phyloP scores from a whole-genome alignment of 805 yeast genomes.

The Suhomyces sp. region DNA sequence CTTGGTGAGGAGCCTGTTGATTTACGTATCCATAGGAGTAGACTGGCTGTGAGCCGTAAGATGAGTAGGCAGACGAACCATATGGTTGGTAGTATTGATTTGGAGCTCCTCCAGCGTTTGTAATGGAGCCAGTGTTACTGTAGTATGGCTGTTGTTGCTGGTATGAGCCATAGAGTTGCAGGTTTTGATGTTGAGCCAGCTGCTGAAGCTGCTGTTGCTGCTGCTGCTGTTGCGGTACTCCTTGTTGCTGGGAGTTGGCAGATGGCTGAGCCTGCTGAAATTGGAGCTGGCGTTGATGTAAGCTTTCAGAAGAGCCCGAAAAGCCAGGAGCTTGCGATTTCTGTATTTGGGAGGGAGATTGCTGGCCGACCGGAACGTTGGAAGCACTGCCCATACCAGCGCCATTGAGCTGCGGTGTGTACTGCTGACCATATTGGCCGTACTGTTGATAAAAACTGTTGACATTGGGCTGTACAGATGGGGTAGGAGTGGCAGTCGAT shows the following conservation, averaged over 20 bases:
- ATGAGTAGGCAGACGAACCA: constrained; percentile 12
- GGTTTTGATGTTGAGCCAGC: constrained; percentile 4
- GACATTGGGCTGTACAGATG: constrained; percentile 5
- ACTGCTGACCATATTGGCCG: constrained; percentile 7
- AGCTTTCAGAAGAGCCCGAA: neutral
- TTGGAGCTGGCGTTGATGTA: constrained; percentile 9
- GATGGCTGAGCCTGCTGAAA: constrained; percentile 2
- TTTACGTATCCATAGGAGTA: constrained; percentile 9
- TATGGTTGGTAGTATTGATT: constrained; percentile 19
- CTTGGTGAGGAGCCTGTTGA: constrained; percentile 2
- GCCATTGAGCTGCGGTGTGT: constrained; percentile 6
- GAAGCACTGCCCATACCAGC: neutral
- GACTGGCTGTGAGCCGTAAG: constrained; percentile 16
- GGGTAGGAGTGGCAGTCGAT: constrained; percentile 3
- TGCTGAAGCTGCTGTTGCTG: constrained; percentile 3
- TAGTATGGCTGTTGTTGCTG: constrained; percentile 4
- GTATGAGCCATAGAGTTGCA: neutral
- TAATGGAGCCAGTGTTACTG: constrained; percentile 7
- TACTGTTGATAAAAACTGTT: constrained; percentile 14
- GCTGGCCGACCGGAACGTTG: constrained; percentile 1
- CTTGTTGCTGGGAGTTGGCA: constrained; percentile 3
- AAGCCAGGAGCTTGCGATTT: neutral
- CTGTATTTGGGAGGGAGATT: neutral
- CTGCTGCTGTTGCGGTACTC: constrained; percentile 6
- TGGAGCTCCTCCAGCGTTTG: constrained; percentile 10